Percentiles rank a stretch among this genome's conserved stretches.
phyloP scores from a whole-genome alignment of 768 basidiomycete genomes.

The Panaeolus papilionaceus region DNA sequence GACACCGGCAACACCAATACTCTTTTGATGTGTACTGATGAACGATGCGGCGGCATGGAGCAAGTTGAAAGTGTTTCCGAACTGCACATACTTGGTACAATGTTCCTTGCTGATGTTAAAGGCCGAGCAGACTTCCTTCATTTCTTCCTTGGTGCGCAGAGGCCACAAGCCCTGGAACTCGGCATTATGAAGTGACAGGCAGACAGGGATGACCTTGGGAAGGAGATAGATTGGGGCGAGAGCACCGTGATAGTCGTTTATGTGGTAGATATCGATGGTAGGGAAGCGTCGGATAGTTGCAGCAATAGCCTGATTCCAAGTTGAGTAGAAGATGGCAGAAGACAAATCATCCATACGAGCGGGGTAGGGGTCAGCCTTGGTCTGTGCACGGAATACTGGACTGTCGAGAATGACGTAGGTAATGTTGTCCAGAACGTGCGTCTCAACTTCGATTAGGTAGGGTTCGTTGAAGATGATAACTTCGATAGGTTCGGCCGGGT shows the following conservation, averaged over 20 bases:
- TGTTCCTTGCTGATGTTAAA: conserved; percentile 97
- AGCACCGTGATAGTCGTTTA: conserved; percentile 96
- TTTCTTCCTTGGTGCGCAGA: conserved; percentile 94
- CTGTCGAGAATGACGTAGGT: conserved; percentile 94
- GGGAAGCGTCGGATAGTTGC: conserved; percentile 88
- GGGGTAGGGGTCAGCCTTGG: conserved; percentile 94
- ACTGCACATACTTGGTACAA: conserved; percentile 97
- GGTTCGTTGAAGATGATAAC: conserved; percentile 96
- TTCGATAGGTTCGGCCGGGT: conserved; percentile 92
- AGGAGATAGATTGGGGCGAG: conserved; percentile 91
- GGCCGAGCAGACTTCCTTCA: conserved; percentile 98
- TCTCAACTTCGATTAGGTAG: conserved; percentile 95
- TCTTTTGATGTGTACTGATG: conserved; percentile 93
- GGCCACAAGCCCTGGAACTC: conserved; percentile 99
- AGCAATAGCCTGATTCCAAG: conserved; percentile 97
- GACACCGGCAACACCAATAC: conserved; percentile 92
- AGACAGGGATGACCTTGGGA: conserved; percentile 89
- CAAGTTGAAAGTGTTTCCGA: conserved; percentile 97
- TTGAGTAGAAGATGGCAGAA: conserved; percentile 97
- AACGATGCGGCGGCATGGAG: conserved; percentile 93
- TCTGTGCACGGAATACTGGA: conserved; percentile 96
- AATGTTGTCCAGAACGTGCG: conserved; percentile 92
- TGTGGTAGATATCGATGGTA: conserved; percentile 90
- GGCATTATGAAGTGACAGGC: conserved; percentile 94
- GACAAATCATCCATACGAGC: conserved; percentile 97